Evolutionary conservation across 73 alveolate genomes (phyloP), one percentile per base, ranked within the genome.

Genomic region (Paramecium caudatum): DNA sequence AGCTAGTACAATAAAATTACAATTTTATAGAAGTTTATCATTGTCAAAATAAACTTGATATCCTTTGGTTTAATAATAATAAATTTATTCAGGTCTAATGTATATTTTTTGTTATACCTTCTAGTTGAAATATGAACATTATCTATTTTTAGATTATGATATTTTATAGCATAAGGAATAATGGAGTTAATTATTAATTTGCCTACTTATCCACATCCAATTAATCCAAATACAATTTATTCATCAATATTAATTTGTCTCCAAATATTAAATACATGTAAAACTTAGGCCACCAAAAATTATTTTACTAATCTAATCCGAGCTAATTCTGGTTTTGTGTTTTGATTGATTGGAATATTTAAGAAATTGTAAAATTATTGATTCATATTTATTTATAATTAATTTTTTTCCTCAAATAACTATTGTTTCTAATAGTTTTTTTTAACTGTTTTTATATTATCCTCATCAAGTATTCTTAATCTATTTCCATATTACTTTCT

Each of bases 51-150:
- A 70, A 6, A 43, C 65, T 16, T 74, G 9, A 45, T 39, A 74
- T 4, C 88, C 88, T 39, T 41, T 74, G 3, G 43, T 39, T 8
- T 21, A 37, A 74, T 74, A 70, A 74, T 74, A 39, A 16, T 74
- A 10, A 8, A 74, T 39, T 19, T 74, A 45, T 74, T 74, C 88
- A 74, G 88, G 88, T 15, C 88, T 65, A 65, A 25, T 5, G 2
- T 5, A 65, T 65, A 3, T 25, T 1, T 49, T 13, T 13, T 16
- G 34, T 30, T 25, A 6, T 62, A 62, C 82, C 55, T 74, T 74
- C 88, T 74, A 21, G 88, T 74, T 3, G 88, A 74, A 39, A 74
- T 74, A 12, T 74, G 87, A 41, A 74, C 69, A 39, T 39, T 47
- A 8, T 37, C 16, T 9, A n/a, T 45, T 17, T 74, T 39, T 41